Percentiles rank a stretch among this genome's conserved stretches.
phyloP scores from a whole-genome alignment of 108 stramenopile genomes.

The Skeletonema marinoi region DNA sequence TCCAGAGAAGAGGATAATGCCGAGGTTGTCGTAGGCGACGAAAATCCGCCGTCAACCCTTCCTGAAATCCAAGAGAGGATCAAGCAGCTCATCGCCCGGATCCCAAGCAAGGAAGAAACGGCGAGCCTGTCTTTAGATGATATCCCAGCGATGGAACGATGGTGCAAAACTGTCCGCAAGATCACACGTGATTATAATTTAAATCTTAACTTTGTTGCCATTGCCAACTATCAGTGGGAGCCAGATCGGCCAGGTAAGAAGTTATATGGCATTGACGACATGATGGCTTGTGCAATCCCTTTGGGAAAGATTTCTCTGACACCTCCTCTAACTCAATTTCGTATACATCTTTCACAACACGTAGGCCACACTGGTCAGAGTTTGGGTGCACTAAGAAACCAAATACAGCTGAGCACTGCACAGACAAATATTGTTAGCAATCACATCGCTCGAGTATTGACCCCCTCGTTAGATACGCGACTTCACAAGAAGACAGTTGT shows the following conservation, averaged over 20 bases:
- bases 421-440: conserved; percentile 33
- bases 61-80: conserved; percentile 18
- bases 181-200: conserved; percentile 29
- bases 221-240: conserved; percentile 42
- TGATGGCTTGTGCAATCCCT: not conserved
- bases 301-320: not conserved
- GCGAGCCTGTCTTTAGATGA: conserved; percentile 16
- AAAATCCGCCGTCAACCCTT: conserved; percentile 15
- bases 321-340: not conserved
- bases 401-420: conserved; percentile 35
- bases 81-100: conserved; percentile 12
- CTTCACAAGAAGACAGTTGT: conserved; percentile 31
- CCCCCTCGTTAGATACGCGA: conserved; percentile 31
- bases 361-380: conserved; percentile 8
- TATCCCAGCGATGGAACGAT: conserved; percentile 22
- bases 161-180: conserved; percentile 26
- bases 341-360: not conserved
- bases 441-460: conserved; percentile 29
- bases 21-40: conserved; percentile 12
- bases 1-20: conserved; percentile 8
- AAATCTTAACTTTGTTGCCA: conserved; percentile 32
- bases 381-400: conserved; percentile 30
- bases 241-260: conserved; percentile 42
- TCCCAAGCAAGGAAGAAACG: conserved; percentile 30
- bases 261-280: too few relatives aligned